These are phyloP conservation scores for Candida schatavii DNA, from an alignment of 805 yeast genomes.

Conservation along the genomic window DNA sequence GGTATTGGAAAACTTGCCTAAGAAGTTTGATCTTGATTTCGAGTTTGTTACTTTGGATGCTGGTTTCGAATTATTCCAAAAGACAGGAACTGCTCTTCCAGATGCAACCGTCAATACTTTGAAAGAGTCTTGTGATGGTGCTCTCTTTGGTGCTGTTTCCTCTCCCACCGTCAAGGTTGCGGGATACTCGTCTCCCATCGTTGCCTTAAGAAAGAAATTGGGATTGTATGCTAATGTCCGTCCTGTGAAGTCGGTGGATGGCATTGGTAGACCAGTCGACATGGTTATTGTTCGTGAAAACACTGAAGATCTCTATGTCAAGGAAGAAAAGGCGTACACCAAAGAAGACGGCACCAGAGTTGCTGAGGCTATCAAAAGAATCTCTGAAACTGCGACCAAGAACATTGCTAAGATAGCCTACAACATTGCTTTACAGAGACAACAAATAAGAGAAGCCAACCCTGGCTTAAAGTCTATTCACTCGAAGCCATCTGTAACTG, in stretches of 20 bases:
- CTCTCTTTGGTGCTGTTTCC: slow-evolving; percentile 94
- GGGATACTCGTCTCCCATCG: slow-evolving; percentile 98
- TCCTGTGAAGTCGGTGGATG: slow-evolving; percentile 92
- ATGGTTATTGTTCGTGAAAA: slow-evolving; percentile 98
- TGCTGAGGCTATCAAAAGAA: slow-evolving; percentile 97
- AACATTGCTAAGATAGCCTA: slow-evolving; percentile 88
- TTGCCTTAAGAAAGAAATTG: slow-evolving; percentile 93
- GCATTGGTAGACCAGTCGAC: slow-evolving; percentile 85
- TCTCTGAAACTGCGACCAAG: slow-evolving; percentile 80
- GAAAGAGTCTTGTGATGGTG: slow-evolving; percentile 88
- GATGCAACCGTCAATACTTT: slow-evolving; percentile 82
- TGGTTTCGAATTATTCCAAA: slow-evolving; percentile 90
- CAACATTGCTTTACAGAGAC: slow-evolving; percentile 91
- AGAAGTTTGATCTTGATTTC: slow-evolving; percentile 72
- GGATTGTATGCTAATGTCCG: slow-evolving; percentile 96
- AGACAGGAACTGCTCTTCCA: slow-evolving; percentile 95
- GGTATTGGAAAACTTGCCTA: slow-evolving; percentile 76
- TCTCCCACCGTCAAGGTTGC: slow-evolving; percentile 92
- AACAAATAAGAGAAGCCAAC: slow-evolving; percentile 64
- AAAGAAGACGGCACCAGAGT: slow-evolving; percentile 81
- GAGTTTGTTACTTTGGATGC: slow-evolving; percentile 88
- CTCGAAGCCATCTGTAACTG: slow-evolving; percentile 68
- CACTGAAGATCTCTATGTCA: slow-evolving; percentile 95
- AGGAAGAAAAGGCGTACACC: slow-evolving; percentile 79
- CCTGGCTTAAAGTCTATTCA: slow-evolving; percentile 29